phyloP scores from a whole-genome alignment of 306 rosid genomes.

The Quercus agrifolia region DNA sequence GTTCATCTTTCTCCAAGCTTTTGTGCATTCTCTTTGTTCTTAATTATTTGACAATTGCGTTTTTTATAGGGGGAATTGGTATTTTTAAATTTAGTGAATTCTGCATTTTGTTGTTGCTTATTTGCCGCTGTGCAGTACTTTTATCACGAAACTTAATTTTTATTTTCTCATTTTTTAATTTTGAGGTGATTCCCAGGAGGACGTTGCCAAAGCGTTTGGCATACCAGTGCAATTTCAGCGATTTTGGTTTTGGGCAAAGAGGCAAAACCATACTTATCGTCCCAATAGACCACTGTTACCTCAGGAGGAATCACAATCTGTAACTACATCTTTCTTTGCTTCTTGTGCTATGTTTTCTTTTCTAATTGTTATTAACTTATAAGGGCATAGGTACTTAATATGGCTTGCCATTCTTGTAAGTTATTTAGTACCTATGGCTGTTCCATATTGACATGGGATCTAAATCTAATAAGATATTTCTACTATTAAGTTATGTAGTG shows the following conservation, averaged over 20 bases:
- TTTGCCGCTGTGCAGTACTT: neutral
- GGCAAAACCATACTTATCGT: constrained; percentile 86
- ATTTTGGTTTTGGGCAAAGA: constrained; percentile 95
- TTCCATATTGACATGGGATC: neutral
- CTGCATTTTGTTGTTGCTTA: neutral
- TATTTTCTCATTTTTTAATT: neutral
- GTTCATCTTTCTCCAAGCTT: neutral
- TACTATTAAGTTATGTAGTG: too few relatives aligned
- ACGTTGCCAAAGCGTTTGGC: constrained; percentile 77
- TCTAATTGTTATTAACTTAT: neutral
- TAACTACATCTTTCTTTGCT: constrained; percentile 26
- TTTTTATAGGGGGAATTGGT: neutral
- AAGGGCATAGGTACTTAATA: neutral
- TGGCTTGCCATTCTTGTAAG: neutral
- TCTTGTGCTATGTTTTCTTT: neutral
- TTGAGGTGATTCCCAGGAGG: constrained; percentile 57
- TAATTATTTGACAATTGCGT: neutral
- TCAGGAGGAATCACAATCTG: constrained; percentile 83
- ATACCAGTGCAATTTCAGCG: constrained; percentile 81
- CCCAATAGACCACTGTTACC: constrained; percentile 69
- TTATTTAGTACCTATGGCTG: neutral
- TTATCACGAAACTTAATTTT: constrained; percentile 12
- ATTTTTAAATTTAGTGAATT: neutral
- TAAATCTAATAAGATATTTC: too few relatives aligned
- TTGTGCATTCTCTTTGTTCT: neutral